Conservation (phyloP, 2,329 filamentous ascomycete genomes). For the Aspergillus pseudoterreus region DNA sequence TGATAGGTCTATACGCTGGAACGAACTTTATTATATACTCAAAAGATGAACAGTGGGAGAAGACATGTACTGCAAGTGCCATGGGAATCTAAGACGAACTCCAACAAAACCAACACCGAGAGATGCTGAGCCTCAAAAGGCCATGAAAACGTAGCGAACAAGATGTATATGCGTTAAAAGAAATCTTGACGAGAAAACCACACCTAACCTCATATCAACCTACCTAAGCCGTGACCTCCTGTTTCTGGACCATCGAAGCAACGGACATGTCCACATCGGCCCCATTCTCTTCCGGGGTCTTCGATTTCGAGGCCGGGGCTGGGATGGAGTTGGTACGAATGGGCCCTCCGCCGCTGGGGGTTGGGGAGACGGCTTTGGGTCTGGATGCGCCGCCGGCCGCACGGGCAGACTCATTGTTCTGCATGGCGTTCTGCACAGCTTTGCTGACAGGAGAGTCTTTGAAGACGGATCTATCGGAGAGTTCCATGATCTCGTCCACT, state of each 20-base stretch:
- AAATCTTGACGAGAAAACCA: background rate
- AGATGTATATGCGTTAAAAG: background rate
- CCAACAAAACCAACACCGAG: background rate
- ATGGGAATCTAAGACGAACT: background rate
- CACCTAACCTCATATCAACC: background rate
- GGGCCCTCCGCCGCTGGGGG: slow-evolving; percentile 24
- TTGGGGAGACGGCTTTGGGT: slow-evolving; percentile 21
- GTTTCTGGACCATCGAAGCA: slow-evolving; percentile 19
- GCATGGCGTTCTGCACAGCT: slow-evolving; percentile 31
- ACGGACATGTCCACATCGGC: slow-evolving; percentile 20
- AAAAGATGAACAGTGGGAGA: background rate
- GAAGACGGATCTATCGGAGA: background rate
- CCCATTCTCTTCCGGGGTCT: slow-evolving; percentile 17
- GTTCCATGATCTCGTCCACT: slow-evolving; percentile 25
- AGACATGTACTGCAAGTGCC: background rate
- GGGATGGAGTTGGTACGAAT: slow-evolving; percentile 33
- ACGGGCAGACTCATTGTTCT: slow-evolving; percentile 33
- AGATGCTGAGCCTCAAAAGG: background rate
- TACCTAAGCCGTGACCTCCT: slow-evolving; percentile 19
- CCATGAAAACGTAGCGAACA: background rate
- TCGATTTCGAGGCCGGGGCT: slow-evolving; percentile 16
- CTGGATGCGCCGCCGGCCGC: slow-evolving; percentile 29
- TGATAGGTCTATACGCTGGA: no score
- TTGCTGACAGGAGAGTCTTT: slow-evolving; percentile 12
- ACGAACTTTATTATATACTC: background rate